Percentiles rank a stretch among this genome's conserved stretches.
Conservation (phyloP, 2,329 filamentous ascomycete species). For the Truncatella angustata region DNA sequence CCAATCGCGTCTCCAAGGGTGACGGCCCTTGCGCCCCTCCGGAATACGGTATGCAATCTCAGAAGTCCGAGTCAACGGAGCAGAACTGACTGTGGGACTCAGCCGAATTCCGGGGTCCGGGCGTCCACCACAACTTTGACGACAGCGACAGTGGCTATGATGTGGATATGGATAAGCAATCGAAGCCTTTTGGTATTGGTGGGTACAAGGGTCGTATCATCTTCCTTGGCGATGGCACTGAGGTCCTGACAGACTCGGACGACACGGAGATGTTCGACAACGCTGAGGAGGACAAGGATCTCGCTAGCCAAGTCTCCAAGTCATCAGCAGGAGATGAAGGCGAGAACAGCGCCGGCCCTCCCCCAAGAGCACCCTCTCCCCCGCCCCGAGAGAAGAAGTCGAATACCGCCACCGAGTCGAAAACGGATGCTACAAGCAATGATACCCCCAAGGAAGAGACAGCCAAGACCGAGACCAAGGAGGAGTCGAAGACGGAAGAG, state of each 20-base stretch:
- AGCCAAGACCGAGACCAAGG: slow-evolving; percentile 23
- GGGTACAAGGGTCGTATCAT: slow-evolving; percentile 86
- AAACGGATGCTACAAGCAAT: slow-evolving; percentile 22
- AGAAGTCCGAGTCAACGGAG: slow-evolving; percentile 25
- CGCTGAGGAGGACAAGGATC: slow-evolving; percentile 78
- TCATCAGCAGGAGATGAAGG: slow-evolving; percentile 31
- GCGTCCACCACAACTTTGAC: slow-evolving; percentile 79
- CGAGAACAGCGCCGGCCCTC: slow-evolving; percentile 24
- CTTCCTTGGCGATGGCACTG: slow-evolving; percentile 90
- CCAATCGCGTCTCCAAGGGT: slow-evolving; percentile 88
- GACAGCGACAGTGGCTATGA: slow-evolving; percentile 77
- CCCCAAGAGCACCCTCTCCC: slow-evolving; percentile 30
- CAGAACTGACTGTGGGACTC: slow-evolving; percentile 32
- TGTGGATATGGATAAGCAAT: slow-evolving; percentile 66
- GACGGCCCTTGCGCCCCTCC: slow-evolving; percentile 98
- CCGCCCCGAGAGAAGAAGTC: slow-evolving; percentile 28
- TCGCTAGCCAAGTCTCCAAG: slow-evolving; percentile 80
- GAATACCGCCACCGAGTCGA: slow-evolving; percentile 19
- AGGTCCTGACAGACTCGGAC: slow-evolving; percentile 83
- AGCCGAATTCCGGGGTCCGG: slow-evolving; percentile 85
- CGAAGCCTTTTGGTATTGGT: slow-evolving; percentile 61
- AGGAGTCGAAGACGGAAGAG: slow-evolving; percentile 22
- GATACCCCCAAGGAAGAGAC: slow-evolving; percentile 18
- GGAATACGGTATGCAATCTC: slow-evolving; percentile 87
- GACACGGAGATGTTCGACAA: slow-evolving; percentile 95